phyloP scores from a whole-genome alignment of 768 basidiomycete genomes.

The Collybia nuda region DNA sequence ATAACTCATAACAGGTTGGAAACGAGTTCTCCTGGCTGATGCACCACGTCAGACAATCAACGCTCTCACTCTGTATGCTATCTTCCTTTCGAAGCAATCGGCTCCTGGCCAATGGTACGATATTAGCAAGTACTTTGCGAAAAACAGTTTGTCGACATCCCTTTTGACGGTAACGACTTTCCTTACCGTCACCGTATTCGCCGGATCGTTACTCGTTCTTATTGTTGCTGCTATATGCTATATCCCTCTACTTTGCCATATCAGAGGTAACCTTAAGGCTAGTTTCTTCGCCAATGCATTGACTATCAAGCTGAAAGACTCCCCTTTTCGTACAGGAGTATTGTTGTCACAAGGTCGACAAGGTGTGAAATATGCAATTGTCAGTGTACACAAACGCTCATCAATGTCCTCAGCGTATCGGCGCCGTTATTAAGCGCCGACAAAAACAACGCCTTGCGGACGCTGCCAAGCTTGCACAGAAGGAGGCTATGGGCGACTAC shows the following conservation, averaged over 20 bases:
- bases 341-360: conserved; percentile 98
- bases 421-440: conserved; percentile 89
- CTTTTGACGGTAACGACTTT: conserved; percentile 85
- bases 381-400: background rate
- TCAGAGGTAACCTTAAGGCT: conserved; percentile 96
- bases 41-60: conserved; percentile 98
- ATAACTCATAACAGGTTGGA: conserved; percentile 60
- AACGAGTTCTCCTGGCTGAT: conserved; percentile 86
- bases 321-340: conserved; percentile 65
- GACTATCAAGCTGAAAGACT: background rate
- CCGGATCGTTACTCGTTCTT: conserved; percentile 78
- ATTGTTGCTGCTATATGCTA: conserved; percentile 86
- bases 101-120: conserved; percentile 59
- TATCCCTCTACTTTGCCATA: conserved; percentile 92
- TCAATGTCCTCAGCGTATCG: conserved; percentile 73
- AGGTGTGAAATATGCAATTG: conserved; percentile 45
- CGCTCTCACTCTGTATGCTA: conserved; percentile 92
- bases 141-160: conserved; percentile 76
- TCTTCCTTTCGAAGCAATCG: conserved; percentile 52
- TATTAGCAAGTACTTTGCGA: conserved; percentile 74
- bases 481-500: conserved; percentile 89
- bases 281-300: conserved; percentile 9
- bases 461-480: conserved; percentile 80
- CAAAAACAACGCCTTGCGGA: conserved; percentile 83
- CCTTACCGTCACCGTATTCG: conserved; percentile 88